phyloP scores from a whole-genome alignment of 169 alveolate genomes.

The Cryptosporidium meleagridis region DNA sequence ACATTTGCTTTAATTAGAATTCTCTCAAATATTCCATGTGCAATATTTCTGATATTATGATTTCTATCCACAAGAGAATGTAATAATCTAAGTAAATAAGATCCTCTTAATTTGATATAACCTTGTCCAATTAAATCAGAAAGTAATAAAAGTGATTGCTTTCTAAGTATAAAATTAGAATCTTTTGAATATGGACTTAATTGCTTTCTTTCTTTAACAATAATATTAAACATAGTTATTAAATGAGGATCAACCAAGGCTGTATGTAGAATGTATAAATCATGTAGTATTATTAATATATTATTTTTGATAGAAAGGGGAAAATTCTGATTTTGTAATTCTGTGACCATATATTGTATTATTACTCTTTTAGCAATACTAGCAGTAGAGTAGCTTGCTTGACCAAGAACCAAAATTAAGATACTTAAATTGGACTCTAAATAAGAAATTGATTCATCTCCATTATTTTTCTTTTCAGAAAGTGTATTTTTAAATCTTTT shows the following conservation, averaged over 20 bases:
- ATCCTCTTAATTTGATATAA: conserved; percentile 62
- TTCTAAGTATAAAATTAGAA: conserved; percentile 7
- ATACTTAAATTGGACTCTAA: conserved; percentile 27
- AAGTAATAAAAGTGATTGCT: conserved; percentile 31
- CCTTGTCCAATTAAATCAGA: conserved; percentile 72
- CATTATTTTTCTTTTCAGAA: neutral
- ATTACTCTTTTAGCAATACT: conserved; percentile 30
- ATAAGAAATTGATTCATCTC: neutral
- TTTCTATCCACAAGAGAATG: conserved; percentile 35
- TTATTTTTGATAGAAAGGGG: conserved; percentile 50
- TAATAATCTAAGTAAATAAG: conserved; percentile 36
- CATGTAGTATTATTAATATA: conserved; percentile 36
- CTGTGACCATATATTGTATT: conserved; percentile 28
- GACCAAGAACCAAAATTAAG: conserved; percentile 28
- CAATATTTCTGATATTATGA: conserved; percentile 38
- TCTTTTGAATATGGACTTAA: neutral
- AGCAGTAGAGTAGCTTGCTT: conserved; percentile 41
- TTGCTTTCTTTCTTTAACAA: neutral
- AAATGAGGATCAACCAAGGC: conserved; percentile 71
- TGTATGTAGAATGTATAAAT: conserved; percentile 60
- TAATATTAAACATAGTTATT: conserved; percentile 5
- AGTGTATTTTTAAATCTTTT: neutral
- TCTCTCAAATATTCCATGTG: conserved; percentile 68
- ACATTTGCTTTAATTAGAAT: conserved; percentile 14
- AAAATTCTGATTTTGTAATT: neutral